These are phyloP conservation scores for Xylariales sp. DNA, from an alignment of 2,329 filamentous ascomycete species.

Conservation along the genomic window DNA sequence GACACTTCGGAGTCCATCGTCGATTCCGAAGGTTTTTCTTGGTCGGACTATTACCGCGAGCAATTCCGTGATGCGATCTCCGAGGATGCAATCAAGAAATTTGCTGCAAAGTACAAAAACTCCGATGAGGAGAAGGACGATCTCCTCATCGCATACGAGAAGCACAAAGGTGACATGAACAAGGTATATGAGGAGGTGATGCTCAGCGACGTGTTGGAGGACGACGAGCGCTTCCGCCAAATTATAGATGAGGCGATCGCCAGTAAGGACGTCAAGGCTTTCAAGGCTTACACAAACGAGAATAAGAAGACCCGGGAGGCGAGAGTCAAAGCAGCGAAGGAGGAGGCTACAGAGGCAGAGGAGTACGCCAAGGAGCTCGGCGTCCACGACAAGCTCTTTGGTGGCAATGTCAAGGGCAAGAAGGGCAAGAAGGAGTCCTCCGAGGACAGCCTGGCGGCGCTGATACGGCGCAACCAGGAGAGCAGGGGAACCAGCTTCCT, in stretches of 20 bases:
- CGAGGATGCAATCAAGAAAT: constrained; percentile 67
- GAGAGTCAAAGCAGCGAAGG: constrained; percentile 57
- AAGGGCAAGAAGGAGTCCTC: constrained; percentile 33
- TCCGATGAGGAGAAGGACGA: constrained; percentile 82
- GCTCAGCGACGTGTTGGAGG: constrained; percentile 76
- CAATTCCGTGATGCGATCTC: constrained; percentile 78
- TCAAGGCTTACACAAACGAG: constrained; percentile 69
- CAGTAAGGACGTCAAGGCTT: constrained; percentile 61
- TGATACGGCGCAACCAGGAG: constrained; percentile 71
- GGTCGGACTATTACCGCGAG: constrained; percentile 82
- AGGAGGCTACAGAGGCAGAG: constrained; percentile 69
- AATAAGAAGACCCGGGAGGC: constrained; percentile 58
- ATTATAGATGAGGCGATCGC: constrained; percentile 81
- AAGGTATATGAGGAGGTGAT: constrained; percentile 78
- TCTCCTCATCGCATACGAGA: constrained; percentile 70
- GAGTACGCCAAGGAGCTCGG: constrained; percentile 72
- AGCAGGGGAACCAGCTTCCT: constrained; percentile 62
- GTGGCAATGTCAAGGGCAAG: constrained; percentile 42
- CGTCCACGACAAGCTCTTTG: constrained; percentile 66
- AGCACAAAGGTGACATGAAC: constrained; percentile 70
- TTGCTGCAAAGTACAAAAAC: constrained; percentile 75
- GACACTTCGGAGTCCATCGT: constrained; percentile 80
- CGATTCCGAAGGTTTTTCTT: constrained; percentile 79
- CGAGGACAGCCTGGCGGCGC: constrained; percentile 59
- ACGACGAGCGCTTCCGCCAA: constrained; percentile 77